Percentiles rank a stretch among this genome's conserved stretches.
Conservation (phyloP, 1,139 yeast genomes). For the Blastobotrys proliferans region DNA sequence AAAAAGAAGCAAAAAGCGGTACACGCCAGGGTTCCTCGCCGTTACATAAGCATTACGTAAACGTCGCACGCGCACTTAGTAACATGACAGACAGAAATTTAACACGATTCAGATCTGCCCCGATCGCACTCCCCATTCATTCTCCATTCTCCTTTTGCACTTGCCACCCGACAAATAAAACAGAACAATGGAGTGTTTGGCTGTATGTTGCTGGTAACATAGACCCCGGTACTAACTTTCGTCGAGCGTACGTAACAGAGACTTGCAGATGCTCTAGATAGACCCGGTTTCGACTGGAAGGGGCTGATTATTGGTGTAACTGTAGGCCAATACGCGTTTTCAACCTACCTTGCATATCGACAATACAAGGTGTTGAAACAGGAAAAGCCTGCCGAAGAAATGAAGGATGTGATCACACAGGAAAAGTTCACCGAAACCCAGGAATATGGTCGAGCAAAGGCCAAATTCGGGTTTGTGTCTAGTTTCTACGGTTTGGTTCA, state of each 20-base stretch:
- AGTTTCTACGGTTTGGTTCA: conserved; percentile 51
- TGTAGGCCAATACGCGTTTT: conserved; percentile 69
- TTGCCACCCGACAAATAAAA: background rate
- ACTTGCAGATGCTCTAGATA: conserved; percentile 44
- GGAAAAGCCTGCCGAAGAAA: conserved; percentile 55
- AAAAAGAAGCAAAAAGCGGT: no score
- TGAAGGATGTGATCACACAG: conserved; percentile 53
- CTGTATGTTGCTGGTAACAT: no score
- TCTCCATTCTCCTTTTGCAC: no score
- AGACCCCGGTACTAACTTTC: no score
- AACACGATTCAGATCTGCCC: no score
- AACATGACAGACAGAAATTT: no score
- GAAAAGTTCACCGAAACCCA: conserved; percentile 78
- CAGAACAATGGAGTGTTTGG: conserved; percentile 1
- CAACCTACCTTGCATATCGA: conserved; percentile 67
- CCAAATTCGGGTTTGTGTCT: conserved; percentile 60
- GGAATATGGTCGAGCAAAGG: conserved; percentile 77
- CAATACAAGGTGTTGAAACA: conserved; percentile 67
- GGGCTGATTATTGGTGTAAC: conserved; percentile 68
- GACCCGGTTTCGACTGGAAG: conserved; percentile 74
- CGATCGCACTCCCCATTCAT: no score
- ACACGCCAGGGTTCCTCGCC: no score
- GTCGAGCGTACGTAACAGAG: no score
- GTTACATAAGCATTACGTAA: background rate
- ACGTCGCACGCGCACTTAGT: background rate